Base-by-base conservation (phyloP, 1,139 yeast species). In the Geotrichum histeridarum region DNA sequence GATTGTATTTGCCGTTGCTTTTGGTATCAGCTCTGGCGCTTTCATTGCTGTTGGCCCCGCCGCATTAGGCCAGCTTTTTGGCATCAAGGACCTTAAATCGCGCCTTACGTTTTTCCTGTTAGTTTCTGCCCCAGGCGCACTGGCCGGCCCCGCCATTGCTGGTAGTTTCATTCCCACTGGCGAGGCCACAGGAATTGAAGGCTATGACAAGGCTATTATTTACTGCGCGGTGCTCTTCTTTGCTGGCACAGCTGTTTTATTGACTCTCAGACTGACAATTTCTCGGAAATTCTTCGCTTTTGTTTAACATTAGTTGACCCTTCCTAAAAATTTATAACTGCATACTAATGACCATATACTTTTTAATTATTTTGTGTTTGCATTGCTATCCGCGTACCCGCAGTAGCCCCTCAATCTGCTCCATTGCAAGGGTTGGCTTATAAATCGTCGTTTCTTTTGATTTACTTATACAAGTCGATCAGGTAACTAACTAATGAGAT, bases 41-140 rank as follows among this genome's bases (percentile, higher is more conserved):
- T 66, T 72, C 14, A 65, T 75, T 41, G 68, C 78, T 8, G 58
- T 76, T 50, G 66, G 71, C 2, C 77, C 79, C 1, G 65, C 73
- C 0, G 61, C 67, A 15, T 57, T 72, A 38, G 67, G 68, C 0
- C 86, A 82, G 63, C 78, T 83, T n/a, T 64, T 64, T 58, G 67
- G 67, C 1, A 76, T 82, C 11, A 77, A 79, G 35, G 77, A 74
- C 52, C 46, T 60, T n/a, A 52, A 57, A 4, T 54, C 78, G 58
- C 76, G 85, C 31, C 80, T 81, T 61, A 83, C 86, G 0, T 71
- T 81, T 65, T 79, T 81, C 61, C 79, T 80, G 59, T 70, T 80
- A 37, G 77, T 81, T 53, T 75, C 83, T 1, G 58, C 59, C 1
- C 78, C 83, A 57, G 78, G 79, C 38, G 73, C 80, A 11, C 67